Base-by-base conservation (phyloP, 345 rosid genomes). In the Camelina neglecta region DNA sequence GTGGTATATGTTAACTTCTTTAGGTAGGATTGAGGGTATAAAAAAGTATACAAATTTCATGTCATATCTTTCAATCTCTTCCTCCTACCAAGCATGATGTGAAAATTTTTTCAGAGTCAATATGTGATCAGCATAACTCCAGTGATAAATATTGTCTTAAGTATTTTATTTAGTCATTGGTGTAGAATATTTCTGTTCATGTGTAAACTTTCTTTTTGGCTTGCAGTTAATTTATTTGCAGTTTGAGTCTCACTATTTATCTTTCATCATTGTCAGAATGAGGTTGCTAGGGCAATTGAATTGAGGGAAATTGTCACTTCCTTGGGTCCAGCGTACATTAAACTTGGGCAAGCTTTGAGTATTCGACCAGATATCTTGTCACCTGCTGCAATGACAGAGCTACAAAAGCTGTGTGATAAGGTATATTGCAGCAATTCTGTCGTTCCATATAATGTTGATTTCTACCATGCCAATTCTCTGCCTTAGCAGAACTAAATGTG, bases 361-460 rank as follows among this genome's bases (percentile, higher is more conserved):
- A 94, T 94, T 77, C 94, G 98, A 36, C 98, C 97, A 7, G 98
- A 94, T 82, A 92, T 94, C 59, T 76, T 94, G 81, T 94, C 98
- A 15, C 98, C 98, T 23, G 88, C 50, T 54, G 98, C 97, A 12
- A 94, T 94, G 98, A 78, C 49, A 39, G 98, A 94, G 88, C 89
- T 94, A 81, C 98, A 94, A 78, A 94, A 91, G 87, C 95, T 94
- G 54, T 94, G 98, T 81, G 98, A 94, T 79, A 94, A 92, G 98
- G 98, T 94, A 81, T 24, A 41, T 12, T 24, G 36, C 50, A 69
- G 36, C 42, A 69, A n/a, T 57, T 21, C 7, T 49, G 1, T 15
- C 8, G 8, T 71, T 13, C 69, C 66, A 33, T 54, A 35, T 54
- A 9, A 8, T 41, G 47, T 50, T 35, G 2, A 24, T 64, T 39